These are phyloP conservation scores for Ilyonectria mors-panacis DNA, from an alignment of 2,329 filamentous ascomycete species.

Conservation along the genomic window DNA sequence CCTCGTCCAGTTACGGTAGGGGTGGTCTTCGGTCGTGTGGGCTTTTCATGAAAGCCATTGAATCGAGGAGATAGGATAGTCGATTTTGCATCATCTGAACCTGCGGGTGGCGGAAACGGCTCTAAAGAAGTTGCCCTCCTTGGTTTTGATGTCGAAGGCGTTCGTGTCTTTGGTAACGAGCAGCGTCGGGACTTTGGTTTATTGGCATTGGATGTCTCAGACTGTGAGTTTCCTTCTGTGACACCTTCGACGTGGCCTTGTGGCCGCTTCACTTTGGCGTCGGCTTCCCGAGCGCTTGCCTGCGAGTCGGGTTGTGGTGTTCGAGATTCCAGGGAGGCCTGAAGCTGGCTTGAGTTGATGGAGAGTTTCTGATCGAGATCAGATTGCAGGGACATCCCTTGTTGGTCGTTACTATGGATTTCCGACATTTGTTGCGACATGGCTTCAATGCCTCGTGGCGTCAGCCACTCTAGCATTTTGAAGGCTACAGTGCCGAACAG, in stretches of 20 bases:
- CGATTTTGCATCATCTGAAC: slow-evolving; percentile 50
- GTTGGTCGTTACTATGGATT: slow-evolving; percentile 18
- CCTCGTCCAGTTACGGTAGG: slow-evolving; percentile 45
- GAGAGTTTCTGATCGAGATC: background rate
- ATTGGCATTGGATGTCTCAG: slow-evolving; percentile 12
- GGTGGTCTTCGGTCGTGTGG: slow-evolving; percentile 50
- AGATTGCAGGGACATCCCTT: slow-evolving; percentile 9
- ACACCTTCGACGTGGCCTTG: slow-evolving; percentile 8
- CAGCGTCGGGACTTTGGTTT: slow-evolving; percentile 30
- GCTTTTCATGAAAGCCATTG: slow-evolving; percentile 54
- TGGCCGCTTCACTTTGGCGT: slow-evolving; percentile 12
- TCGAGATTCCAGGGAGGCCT: slow-evolving; percentile 7
- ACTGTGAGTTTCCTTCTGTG: slow-evolving; percentile 9
- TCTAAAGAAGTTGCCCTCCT: slow-evolving; percentile 52
- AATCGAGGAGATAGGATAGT: slow-evolving; percentile 51
- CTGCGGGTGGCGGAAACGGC: slow-evolving; percentile 43
- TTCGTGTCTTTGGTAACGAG: slow-evolving; percentile 30
- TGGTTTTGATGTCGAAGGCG: slow-evolving; percentile 46
- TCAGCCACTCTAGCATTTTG: slow-evolving; percentile 81
- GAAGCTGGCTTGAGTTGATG: slow-evolving; percentile 1
- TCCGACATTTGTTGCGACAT: slow-evolving; percentile 58
- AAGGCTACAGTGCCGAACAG: slow-evolving; percentile 77
- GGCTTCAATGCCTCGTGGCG: slow-evolving; percentile 68
- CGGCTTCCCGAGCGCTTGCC: slow-evolving; percentile 13
- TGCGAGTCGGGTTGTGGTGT: slow-evolving; percentile 11